These are phyloP conservation scores for Aspergillus nidulans DNA, from an alignment of 495 filamentous ascomycete genomes.

Conservation along the genomic window DNA sequence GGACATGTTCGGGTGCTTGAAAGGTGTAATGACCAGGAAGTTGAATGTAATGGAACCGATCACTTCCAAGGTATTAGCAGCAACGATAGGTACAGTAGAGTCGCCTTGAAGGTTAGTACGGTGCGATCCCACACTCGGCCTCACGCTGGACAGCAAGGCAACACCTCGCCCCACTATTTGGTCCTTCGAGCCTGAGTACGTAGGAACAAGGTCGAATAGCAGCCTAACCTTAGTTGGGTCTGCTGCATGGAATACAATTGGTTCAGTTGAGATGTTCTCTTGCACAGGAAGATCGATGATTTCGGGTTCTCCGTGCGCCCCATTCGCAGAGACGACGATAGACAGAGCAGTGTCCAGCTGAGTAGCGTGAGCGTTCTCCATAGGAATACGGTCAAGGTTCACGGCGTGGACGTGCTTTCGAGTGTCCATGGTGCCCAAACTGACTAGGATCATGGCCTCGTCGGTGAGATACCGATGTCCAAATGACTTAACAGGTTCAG, in stretches of 20 bases:
- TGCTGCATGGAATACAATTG: conserved; percentile 76
- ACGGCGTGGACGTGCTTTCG: conserved; percentile 76
- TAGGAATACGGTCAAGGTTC: conserved; percentile 81
- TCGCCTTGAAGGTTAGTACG: conserved; percentile 90
- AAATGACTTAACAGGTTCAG: conserved; percentile 87
- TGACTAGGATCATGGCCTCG: conserved; percentile 85
- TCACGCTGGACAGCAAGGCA: conserved; percentile 80
- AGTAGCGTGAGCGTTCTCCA: conserved; percentile 82
- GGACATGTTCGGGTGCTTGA: conserved; percentile 88
- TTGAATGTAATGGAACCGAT: conserved; percentile 96
- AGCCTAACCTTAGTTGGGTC: conserved; percentile 81
- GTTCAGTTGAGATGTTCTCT: conserved; percentile 88
- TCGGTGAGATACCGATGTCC: conserved; percentile 92
- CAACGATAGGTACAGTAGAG: conserved; percentile 84
- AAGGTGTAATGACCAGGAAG: conserved; percentile 91
- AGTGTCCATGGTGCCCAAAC: conserved; percentile 89
- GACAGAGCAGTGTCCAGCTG: conserved; percentile 93
- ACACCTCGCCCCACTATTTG: conserved; percentile 88
- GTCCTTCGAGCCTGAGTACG: conserved; percentile 86
- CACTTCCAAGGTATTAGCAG: conserved; percentile 73
- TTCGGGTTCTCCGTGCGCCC: conserved; percentile 79
- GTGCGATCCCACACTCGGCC: conserved; percentile 70
- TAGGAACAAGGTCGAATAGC: conserved; percentile 94
- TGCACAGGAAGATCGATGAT: conserved; percentile 90
- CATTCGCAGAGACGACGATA: conserved; percentile 83